Evolutionary conservation across 2,329 filamentous ascomycete species (phyloP).

Genomic region (Chaetothyriales sp.): DNA sequence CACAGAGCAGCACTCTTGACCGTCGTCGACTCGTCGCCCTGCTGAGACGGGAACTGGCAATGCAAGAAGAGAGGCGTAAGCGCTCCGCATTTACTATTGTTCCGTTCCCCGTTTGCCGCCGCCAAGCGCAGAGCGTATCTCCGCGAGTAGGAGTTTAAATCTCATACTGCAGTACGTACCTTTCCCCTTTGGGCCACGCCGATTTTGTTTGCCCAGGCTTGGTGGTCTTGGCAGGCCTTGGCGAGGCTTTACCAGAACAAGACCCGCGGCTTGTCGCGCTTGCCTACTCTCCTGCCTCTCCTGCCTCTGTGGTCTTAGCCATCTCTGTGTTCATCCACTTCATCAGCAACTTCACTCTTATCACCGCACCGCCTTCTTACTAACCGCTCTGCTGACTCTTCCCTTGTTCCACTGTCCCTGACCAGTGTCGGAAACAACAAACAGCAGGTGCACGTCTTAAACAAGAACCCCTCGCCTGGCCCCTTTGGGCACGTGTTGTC

Average conservation of each 20-base stretch:
- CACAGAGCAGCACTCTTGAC: background rate
- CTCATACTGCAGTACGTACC: too few relatives aligned
- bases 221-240: background rate
- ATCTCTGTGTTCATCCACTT: constrained; percentile 1
- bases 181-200: background rate
- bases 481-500: background rate
- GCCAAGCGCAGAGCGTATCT: background rate
- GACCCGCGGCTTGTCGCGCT: background rate
- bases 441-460: background rate
- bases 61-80: background rate
- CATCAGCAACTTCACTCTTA: background rate
- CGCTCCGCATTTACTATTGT: too few relatives aligned
- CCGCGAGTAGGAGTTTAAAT: too few relatives aligned
- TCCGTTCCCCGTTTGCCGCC: background rate
- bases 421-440: background rate
- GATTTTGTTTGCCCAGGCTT: background rate
- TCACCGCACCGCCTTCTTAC: background rate
- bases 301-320: background rate
- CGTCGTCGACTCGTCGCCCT: background rate
- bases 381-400: background rate
- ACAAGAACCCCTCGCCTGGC: background rate
- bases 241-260: background rate
- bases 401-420: background rate
- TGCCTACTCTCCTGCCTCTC: background rate
- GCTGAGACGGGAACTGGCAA: background rate